Base-by-base conservation (phyloP, 805 yeast species). In the Wickerhamiella sergipiensis region DNA sequence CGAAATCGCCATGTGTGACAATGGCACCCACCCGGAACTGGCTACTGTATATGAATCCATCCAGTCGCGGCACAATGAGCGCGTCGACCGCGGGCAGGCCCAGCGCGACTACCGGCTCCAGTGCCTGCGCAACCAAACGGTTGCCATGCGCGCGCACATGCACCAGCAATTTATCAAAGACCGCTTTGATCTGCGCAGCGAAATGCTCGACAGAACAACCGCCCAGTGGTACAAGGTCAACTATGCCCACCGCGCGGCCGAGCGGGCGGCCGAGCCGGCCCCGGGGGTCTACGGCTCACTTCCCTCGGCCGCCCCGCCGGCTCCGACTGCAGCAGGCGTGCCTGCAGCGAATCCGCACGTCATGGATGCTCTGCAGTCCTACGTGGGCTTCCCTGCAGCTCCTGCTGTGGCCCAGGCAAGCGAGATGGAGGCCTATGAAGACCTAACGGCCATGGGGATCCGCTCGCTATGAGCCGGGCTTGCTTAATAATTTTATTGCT, bases 21-120 rank as follows among this genome's bases (percentile, higher is more conserved):
- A 81, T 55, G 96, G 96, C 12, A 77, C 87, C 19, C 98, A 92
- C 66, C 97, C 97, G 0, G 96, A 89, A 59, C 74, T 90, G 50
- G 75, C 85, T 39, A 74, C 77, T 46, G 83, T 84, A 50, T 79
- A 83, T 64, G 75, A 75, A 58, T 78, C 80, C 65, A 79, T 92
- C 48, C 84, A 83, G 52, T 76, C 78, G 43, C 80, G 83, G 57
- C 80, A 87, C 57, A 86, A 86, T 56, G 80, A 79, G 52, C 83
- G 81, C 63, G 68, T 88, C 23, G 71, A 64, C 26, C 67, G 75
- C 45, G 77, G 79, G 1, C 67, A 71, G 46, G 65, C 68, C 51
- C 67, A 69, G 43, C 80, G 79, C 54, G 73, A 75, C 55, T 88
- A 87, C 66, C 81, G 80, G 59, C 69, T 86, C 50, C 75, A 78